These are phyloP conservation scores for Chloranthus sessilifolius DNA, from an alignment of 164 flowering plant genomes.

Conservation along the genomic window DNA sequence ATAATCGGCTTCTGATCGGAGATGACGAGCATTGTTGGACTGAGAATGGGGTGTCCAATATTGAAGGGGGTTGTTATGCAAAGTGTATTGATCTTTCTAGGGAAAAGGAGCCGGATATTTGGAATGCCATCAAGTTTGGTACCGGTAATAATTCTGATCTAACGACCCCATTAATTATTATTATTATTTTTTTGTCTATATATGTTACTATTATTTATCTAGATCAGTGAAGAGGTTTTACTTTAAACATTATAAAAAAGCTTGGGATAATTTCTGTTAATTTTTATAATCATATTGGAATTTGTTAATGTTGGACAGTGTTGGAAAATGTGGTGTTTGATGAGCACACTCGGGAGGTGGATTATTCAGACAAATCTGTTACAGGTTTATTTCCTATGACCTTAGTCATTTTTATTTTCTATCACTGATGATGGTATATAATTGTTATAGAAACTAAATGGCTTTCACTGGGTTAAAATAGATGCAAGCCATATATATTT, in stretches of 20 bases:
- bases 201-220: neutral
- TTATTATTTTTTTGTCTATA: neutral
- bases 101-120: conserved; percentile 98
- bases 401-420: no score
- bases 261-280: no score
- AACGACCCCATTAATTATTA: neutral
- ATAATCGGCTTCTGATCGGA: conserved; percentile 80
- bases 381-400: conserved; percentile 50
- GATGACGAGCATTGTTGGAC: conserved; percentile 99
- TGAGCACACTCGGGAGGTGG: conserved; percentile 92
- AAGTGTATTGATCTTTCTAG: conserved; percentile 81
- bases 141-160: conserved; percentile 44
- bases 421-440: neutral
- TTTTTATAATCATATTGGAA: neutral
- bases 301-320: conserved; percentile 46
- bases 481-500: no score
- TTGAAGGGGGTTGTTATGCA: conserved; percentile 99
- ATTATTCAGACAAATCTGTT: conserved; percentile 85
- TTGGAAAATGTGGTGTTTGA: conserved; percentile 96
- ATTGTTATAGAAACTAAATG: no score
- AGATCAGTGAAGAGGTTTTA: neutral
- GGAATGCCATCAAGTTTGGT: conserved; percentile 97
- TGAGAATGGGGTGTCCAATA: conserved; percentile 94
- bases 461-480: no score
- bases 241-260: no score